A percentile compares a stretch with the other conserved stretches of the same genome.
Conservation (phyloP, 345 rosid species). For the Pistacia atlantica region DNA sequence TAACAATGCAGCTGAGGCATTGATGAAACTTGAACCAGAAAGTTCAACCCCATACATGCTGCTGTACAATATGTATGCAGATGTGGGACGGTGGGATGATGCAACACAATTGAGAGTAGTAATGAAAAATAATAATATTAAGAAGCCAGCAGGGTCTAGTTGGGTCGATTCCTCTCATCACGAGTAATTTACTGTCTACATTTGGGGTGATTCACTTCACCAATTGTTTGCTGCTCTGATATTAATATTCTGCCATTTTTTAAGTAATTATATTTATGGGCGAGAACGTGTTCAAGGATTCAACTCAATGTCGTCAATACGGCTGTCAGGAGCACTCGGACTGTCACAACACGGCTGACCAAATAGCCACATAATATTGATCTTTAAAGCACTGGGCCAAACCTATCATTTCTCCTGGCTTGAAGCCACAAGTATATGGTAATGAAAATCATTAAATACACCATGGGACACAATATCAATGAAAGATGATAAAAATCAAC, state of each 20-base stretch:
- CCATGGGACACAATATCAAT: background rate
- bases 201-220: background rate
- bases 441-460: background rate
- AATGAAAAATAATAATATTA: constrained; percentile 57
- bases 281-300: background rate
- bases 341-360: no score
- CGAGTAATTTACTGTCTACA: background rate
- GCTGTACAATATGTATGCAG: constrained; percentile 69
- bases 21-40: constrained; percentile 67
- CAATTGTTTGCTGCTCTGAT: background rate
- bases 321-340: no score
- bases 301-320: background rate
- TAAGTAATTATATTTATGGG: background rate
- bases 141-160: constrained; percentile 54
- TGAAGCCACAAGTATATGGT: background rate
- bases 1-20: constrained; percentile 70
- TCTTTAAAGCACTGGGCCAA: no score
- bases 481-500: background rate
- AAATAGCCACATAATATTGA: no score
- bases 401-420: no score
- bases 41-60: constrained; percentile 68
- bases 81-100: constrained; percentile 63
- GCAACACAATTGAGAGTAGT: constrained; percentile 51
- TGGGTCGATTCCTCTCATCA: constrained; percentile 37
- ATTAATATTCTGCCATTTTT: background rate